Percentiles rank a stretch among this genome's conserved stretches.
Evolutionary conservation across 139 green algal species (phyloP).

Genomic region (Asterochloris erici): DNA sequence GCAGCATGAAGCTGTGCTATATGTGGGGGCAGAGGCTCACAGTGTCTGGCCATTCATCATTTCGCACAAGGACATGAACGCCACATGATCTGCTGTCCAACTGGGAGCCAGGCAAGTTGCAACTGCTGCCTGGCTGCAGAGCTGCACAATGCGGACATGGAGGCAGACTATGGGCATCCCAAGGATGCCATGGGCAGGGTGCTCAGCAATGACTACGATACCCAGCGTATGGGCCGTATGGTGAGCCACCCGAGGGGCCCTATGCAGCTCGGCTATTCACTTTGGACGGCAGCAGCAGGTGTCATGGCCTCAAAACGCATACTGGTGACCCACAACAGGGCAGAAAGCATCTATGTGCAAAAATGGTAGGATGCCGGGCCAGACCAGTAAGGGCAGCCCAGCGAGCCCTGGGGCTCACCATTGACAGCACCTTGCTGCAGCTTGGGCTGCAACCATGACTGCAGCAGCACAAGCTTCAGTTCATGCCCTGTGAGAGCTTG

Average conservation of each 20-base stretch:
- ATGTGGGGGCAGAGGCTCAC: too few relatives aligned
- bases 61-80: too few relatives aligned
- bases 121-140: too few relatives aligned
- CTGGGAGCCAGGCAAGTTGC: too few relatives aligned
- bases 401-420: too few relatives aligned
- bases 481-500: too few relatives aligned
- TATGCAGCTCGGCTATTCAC: not conserved
- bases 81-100: too few relatives aligned
- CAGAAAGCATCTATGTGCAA: not conserved
- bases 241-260: not conserved
- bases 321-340: not conserved
- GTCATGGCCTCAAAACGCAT: not conserved
- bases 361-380: not conserved
- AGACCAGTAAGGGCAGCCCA: not conserved
- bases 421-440: too few relatives aligned
- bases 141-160: not conserved
- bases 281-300: not conserved
- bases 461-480: too few relatives aligned
- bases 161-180: constrained; percentile 12
- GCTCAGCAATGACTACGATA: constrained; percentile 11
- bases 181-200: constrained; percentile 15
- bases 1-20: not conserved
- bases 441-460: too few relatives aligned
- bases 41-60: too few relatives aligned
- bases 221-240: not conserved